phyloP scores from a whole-genome alignment of 1,284 basidiomycete species.

The Ganoderma lucidum region DNA sequence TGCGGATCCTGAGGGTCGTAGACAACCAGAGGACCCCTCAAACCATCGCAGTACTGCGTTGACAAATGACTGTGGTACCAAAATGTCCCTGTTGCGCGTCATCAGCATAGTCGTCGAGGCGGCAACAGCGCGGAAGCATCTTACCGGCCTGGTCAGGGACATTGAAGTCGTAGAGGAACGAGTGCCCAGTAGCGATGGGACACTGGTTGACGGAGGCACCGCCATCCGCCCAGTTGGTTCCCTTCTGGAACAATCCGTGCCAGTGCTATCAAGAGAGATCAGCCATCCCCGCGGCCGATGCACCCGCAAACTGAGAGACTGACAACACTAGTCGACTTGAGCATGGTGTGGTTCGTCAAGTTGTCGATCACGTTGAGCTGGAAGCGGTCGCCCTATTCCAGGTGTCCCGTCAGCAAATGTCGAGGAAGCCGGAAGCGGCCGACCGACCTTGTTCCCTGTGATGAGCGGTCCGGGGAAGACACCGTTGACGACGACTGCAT shows the following conservation, averaged over 20 bases:
- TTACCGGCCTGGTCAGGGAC: slow-evolving; percentile 44
- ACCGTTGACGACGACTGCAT: slow-evolving; percentile 38
- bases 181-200: slow-evolving; percentile 53
- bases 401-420: neutral
- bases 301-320: too few species aligned
- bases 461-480: slow-evolving; percentile 40
- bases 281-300: too few species aligned
- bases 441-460: slow-evolving; percentile 37
- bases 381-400: slow-evolving; percentile 36
- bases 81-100: slow-evolving; percentile 30
- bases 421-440: neutral
- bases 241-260: slow-evolving; percentile 44
- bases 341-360: slow-evolving; percentile 46
- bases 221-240: slow-evolving; percentile 41
- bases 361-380: slow-evolving; percentile 47
- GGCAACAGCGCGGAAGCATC: neutral
- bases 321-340: slow-evolving; percentile 46
- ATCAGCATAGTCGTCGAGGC: neutral
- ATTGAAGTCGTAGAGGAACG: slow-evolving; percentile 51
- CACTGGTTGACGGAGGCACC: slow-evolving; percentile 51
- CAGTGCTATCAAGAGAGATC: slow-evolving; percentile 40
- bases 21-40: slow-evolving; percentile 47
- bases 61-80: slow-evolving; percentile 39
- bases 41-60: slow-evolving; percentile 44
- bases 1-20: slow-evolving; percentile 53